A percentile compares a stretch with the other conserved stretches of the same genome.
phyloP scores from a whole-genome alignment of 441 rosid species.

The Melastoma candidum region DNA sequence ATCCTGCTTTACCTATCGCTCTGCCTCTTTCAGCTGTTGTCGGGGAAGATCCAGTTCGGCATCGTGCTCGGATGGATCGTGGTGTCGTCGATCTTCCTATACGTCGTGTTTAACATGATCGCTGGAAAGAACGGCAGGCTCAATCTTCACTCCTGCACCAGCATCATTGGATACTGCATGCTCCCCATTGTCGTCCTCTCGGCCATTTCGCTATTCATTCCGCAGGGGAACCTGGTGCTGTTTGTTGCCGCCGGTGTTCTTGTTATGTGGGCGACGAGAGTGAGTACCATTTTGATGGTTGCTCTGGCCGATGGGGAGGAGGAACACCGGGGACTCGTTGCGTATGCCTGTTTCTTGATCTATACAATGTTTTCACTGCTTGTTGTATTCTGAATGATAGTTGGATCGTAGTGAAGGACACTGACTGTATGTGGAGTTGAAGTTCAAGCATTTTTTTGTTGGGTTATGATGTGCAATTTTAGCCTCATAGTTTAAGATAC shows the following conservation, averaged over 20 bases:
- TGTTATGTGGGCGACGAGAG: conserved; percentile 79
- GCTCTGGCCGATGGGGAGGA: conserved; percentile 83
- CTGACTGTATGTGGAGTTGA: too few species aligned
- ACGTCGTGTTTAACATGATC: conserved; percentile 79
- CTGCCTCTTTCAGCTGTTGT: conserved; percentile 72
- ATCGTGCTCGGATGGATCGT: conserved; percentile 93
- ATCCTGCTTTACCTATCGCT: conserved; percentile 66
- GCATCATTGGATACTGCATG: conserved; percentile 76
- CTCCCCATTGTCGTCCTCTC: conserved; percentile 76
- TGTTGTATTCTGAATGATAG: conserved; percentile 47
- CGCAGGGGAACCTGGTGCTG: conserved; percentile 46
- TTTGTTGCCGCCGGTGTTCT: conserved; percentile 44
- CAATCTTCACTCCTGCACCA: conserved; percentile 80
- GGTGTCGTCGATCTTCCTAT: conserved; percentile 75
- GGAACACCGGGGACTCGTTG: conserved; percentile 77
- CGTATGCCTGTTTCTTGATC: conserved; percentile 91
- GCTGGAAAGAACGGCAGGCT: conserved; percentile 83
- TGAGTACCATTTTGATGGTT: conserved; percentile 61
- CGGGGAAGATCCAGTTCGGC: conserved; percentile 87
- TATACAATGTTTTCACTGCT: conserved; percentile 82
- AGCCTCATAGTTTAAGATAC: too few species aligned
- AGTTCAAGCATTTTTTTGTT: too few species aligned
- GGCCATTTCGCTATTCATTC: conserved; percentile 62
- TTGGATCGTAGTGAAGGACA: too few species aligned
- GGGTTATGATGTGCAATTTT: too few species aligned